Evolutionary conservation across 2,329 filamentous ascomycete genomes (phyloP).

Genomic region (Ophiostoma sp.): DNA sequence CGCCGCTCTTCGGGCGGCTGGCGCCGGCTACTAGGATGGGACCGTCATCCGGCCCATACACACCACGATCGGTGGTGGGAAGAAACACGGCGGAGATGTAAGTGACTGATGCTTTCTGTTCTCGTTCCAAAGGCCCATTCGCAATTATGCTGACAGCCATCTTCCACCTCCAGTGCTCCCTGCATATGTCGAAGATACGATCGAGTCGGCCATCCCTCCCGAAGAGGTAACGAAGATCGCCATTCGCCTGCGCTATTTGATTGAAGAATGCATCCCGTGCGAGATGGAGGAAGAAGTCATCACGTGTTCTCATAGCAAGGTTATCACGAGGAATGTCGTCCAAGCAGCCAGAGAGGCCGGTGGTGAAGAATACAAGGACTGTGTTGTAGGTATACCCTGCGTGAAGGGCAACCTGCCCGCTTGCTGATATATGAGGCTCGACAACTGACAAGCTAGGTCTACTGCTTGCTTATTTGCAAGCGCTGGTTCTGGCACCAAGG

Average conservation of each 20-base stretch:
- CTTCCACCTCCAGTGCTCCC: conserved; percentile 59
- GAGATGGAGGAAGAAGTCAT: conserved; percentile 77
- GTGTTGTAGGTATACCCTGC: conserved; percentile 54
- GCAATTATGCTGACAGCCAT: not conserved
- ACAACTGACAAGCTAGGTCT: conserved; percentile 49
- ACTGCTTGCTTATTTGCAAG: conserved; percentile 71
- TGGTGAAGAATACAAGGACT: conserved; percentile 69
- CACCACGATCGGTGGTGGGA: conserved; percentile 36
- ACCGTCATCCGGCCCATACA: conserved; percentile 33
- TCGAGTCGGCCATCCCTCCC: conserved; percentile 69
- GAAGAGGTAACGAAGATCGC: conserved; percentile 85
- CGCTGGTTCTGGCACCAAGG: conserved; percentile 79
- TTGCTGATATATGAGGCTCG: not conserved
- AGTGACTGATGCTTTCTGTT: conserved; percentile 22
- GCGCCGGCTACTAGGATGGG: conserved; percentile 38
- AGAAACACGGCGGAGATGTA: conserved; percentile 36
- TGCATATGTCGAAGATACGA: conserved; percentile 55
- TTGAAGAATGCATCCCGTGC: conserved; percentile 86
- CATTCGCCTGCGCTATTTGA: conserved; percentile 83
- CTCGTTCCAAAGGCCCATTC: not conserved
- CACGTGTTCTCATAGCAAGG: conserved; percentile 75
- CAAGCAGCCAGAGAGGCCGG: conserved; percentile 80
- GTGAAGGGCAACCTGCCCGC: not conserved
- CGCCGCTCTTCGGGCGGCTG: conserved; percentile 26
- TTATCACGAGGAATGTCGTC: conserved; percentile 81